These are phyloP conservation scores for Dillenia turbinata DNA, from an alignment of 164 flowering plant genomes.

Conservation along the genomic window DNA sequence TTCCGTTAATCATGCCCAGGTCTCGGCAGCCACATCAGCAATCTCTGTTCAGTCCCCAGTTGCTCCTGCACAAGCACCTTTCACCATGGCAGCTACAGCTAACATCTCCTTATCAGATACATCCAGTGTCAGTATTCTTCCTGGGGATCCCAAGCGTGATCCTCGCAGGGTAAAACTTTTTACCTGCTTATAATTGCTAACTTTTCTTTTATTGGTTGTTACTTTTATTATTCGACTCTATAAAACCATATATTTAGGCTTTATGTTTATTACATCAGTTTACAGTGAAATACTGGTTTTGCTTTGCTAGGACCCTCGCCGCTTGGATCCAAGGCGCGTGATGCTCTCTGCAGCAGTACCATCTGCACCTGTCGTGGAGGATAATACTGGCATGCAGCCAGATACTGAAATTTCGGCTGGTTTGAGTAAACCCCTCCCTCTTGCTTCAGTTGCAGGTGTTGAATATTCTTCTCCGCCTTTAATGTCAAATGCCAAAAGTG, in stretches of 20 bases:
- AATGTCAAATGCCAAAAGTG: constrained; percentile 25
- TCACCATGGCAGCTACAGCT: constrained; percentile 24
- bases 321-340: constrained; percentile 83
- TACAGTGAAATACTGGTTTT: constrained; percentile 2
- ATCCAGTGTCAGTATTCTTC: constrained; percentile 21
- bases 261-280: background rate
- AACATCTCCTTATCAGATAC: constrained; percentile 35
- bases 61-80: constrained; percentile 32
- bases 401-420: constrained; percentile 32
- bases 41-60: constrained; percentile 26
- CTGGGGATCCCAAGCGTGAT: constrained; percentile 76
- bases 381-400: constrained; percentile 25
- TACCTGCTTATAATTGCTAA: background rate
- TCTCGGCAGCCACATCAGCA: constrained; percentile 26
- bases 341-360: constrained; percentile 35
- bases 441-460: constrained; percentile 16
- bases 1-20: constrained; percentile 29
- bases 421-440: constrained; percentile 25
- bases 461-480: constrained; percentile 28
- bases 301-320: constrained; percentile 86
- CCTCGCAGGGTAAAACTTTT: constrained; percentile 70
- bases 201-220: background rate
- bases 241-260: background rate
- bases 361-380: constrained; percentile 39
- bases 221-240: background rate